These are phyloP conservation scores for Ceratopteris richardii DNA, from an alignment of 75 land plant species.

Conservation along the genomic window DNA sequence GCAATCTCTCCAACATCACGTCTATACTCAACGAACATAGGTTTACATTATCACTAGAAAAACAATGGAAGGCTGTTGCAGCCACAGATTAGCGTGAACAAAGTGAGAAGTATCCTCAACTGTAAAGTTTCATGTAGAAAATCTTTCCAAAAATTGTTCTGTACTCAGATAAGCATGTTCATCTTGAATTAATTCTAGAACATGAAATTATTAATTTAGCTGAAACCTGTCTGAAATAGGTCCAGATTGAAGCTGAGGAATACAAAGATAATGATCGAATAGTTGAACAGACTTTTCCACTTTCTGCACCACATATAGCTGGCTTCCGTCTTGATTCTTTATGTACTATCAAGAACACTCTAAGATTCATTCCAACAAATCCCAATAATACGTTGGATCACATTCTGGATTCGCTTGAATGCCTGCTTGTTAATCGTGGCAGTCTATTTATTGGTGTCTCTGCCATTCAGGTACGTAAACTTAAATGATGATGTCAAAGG, in stretches of 20 bases:
- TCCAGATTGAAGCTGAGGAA: slow-evolving; percentile 66
- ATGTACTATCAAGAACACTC: slow-evolving; percentile 44
- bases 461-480: slow-evolving; percentile 44
- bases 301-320: slow-evolving; percentile 46
- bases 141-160: no score
- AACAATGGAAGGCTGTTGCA: no score
- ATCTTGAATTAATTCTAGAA: no score
- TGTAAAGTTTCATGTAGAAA: no score
- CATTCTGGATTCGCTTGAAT: slow-evolving; percentile 44
- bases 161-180: no score
- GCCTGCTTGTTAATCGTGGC: slow-evolving; percentile 49
- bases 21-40: no score
- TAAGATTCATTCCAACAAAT: slow-evolving; percentile 12
- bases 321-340: slow-evolving; percentile 90
- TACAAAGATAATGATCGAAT: slow-evolving; percentile 50
- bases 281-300: slow-evolving; percentile 58
- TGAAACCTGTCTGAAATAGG: slow-evolving; percentile 37
- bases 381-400: slow-evolving; percentile 13
- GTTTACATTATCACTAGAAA: no score
- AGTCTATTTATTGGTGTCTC: slow-evolving; percentile 64
- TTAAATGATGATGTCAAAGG: not conserved
- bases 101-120: no score
- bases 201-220: no score
- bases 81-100: no score
- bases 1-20: no score